Base-by-base conservation (phyloP, 2,329 filamentous ascomycete species). In the Neofusicoccum ribis region DNA sequence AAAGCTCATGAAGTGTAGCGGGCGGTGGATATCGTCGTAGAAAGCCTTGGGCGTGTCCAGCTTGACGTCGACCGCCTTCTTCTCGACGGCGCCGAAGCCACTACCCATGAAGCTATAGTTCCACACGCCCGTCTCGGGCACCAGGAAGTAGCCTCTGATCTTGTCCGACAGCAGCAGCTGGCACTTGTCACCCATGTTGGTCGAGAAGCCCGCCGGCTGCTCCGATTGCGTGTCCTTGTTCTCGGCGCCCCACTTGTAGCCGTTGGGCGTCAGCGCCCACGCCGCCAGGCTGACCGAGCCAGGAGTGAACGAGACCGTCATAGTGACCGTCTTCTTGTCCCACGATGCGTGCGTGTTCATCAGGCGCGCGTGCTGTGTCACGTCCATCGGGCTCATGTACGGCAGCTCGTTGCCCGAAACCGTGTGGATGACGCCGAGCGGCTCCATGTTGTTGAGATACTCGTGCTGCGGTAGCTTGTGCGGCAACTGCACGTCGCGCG, bases 71-170 rank as follows among this genome's bases (percentile, higher is more conserved):
- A 97, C 86, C 3, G 89, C 85, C 81, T 92, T 92, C 88, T 97
- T 98, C 81, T 97, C 93, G 69, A 97, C 85, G 46, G 89, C 88
- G 14, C 89, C 88, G 75, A 98, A 99, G 0, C 89, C 88, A 69
- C 89, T 92, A 64, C 95, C 95, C 89, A 98, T 92, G 84, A 99
- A 99, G 78, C 91, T 95, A 82, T 97, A 99, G 80, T 99, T 99
- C 95, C 95, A 99, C 67, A 90, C 85, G 68, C 89, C 89, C 63
- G 90, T 89, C 74, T 97, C 93, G 0, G 95, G 95, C 23, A 98
- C 93, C 64, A 99, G 82, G 87, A 99, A 99, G 83, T 93, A 98
- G 34, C 95, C 96, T 71, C 91, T 88, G 77, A 97, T 97, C 77
- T 93, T 91, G 72, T 97, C 94, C 69, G 91, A 96, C 62, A 99